Conservation (phyloP, 768 basidiomycete genomes). For the Suillus luteus region DNA sequence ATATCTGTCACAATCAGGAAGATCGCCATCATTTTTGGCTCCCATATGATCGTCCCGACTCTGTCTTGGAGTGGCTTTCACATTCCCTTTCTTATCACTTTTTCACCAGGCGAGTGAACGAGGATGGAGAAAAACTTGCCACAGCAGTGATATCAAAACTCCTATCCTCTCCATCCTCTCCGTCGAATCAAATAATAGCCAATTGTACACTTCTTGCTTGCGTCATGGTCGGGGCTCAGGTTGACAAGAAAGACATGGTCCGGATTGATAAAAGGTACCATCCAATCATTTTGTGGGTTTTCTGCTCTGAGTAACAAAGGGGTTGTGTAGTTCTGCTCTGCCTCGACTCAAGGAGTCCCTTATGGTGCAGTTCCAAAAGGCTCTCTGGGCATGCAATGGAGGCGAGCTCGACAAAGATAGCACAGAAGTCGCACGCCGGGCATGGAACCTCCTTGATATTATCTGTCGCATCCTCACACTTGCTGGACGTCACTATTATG, state of each 20-base stretch:
- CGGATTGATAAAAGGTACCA: neutral
- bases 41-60: neutral
- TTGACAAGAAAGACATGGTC: neutral
- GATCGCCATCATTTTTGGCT: no score
- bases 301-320: neutral
- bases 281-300: neutral
- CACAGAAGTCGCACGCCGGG: neutral
- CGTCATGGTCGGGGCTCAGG: neutral
- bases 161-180: neutral
- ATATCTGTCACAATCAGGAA: no score
- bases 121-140: neutral
- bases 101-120: neutral
- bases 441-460: neutral
- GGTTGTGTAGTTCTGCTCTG: neutral
- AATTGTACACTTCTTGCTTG: neutral
- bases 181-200: neutral
- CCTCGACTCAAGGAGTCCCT: neutral
- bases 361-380: neutral
- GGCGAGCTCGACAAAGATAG: neutral
- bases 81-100: neutral
- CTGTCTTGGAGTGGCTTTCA: neutral
- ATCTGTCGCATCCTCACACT: neutral
- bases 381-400: neutral
- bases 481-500: accelerated
- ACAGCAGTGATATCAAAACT: neutral